A percentile compares a stretch with the other conserved stretches of the same genome.
phyloP scores from a whole-genome alignment of 257 asterid species.

The Prunella vulgaris region DNA sequence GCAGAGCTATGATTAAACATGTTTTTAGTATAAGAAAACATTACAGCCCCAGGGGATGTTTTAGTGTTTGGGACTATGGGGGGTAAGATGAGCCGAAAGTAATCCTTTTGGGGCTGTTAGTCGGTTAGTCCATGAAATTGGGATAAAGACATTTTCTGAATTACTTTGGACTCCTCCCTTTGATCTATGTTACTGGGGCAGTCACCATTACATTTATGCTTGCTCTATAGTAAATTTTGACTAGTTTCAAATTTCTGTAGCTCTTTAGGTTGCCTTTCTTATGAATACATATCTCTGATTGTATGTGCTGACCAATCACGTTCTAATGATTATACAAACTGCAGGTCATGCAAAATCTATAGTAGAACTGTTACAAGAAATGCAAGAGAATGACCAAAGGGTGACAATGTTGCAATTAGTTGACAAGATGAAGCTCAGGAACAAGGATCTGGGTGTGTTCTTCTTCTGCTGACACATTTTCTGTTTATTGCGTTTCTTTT shows the following conservation, averaged over 20 bases:
- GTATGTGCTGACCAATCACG: neutral
- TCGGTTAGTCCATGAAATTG: too few relatives aligned
- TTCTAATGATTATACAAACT: slow-evolving; percentile 23
- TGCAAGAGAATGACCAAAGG: slow-evolving; percentile 76
- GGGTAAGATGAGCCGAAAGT: too few relatives aligned
- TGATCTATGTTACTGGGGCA: neutral
- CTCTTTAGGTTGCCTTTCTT: neutral
- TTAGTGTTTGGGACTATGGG: too few relatives aligned
- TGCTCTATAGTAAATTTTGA: neutral
- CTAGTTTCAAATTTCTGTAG: neutral
- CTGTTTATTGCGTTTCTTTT: neutral
- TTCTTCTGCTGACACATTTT: slow-evolving; percentile 19
- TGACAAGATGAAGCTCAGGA: slow-evolving; percentile 72
- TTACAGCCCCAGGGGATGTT: too few relatives aligned
- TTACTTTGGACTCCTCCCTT: neutral
- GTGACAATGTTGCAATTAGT: slow-evolving; percentile 80
- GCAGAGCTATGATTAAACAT: too few relatives aligned
- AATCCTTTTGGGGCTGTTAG: too few relatives aligned
- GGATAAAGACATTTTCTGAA: too few relatives aligned
- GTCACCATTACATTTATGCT: neutral
- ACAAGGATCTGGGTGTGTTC: slow-evolving; percentile 62
- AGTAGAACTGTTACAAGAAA: slow-evolving; percentile 61
- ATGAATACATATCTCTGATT: neutral
- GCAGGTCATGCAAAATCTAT: slow-evolving; percentile 69
- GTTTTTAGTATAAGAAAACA: too few relatives aligned